These are phyloP conservation scores for Schizosaccharomyces cryophilus DNA, from an alignment of 805 yeast genomes.

Conservation along the genomic window DNA sequence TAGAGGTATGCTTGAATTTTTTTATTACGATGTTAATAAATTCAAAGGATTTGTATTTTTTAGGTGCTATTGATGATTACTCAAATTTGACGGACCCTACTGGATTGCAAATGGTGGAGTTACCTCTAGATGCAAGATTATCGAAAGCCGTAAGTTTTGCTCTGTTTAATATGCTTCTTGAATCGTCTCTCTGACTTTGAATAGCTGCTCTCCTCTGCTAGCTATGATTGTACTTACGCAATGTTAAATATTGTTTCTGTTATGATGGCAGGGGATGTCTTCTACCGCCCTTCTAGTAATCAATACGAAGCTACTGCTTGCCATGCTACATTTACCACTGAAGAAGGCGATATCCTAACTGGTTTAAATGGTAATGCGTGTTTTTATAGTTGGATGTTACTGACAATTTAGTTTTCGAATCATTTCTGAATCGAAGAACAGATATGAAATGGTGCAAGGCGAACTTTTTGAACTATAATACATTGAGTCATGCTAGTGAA, in stretches of 20 bases:
- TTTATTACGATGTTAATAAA: neutral
- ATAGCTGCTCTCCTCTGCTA: constrained; percentile 22
- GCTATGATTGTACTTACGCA: constrained; percentile 40
- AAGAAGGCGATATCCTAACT: constrained; percentile 64
- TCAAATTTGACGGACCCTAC: constrained; percentile 34
- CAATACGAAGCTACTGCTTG: constrained; percentile 40
- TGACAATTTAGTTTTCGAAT: neutral
- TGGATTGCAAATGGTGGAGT: constrained; percentile 38
- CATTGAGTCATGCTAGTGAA: constrained; percentile 40
- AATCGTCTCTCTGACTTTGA: too few relatives aligned
- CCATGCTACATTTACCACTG: constrained; percentile 38
- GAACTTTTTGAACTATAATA: constrained; percentile 37
- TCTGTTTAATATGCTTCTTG: neutral
- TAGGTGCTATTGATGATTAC: constrained; percentile 46
- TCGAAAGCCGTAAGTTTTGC: constrained; percentile 23
- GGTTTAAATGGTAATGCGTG: constrained; percentile 26
- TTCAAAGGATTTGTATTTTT: constrained; percentile 37
- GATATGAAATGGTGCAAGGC: constrained; percentile 39
- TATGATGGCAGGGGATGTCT: constrained; percentile 23
- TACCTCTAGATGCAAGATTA: constrained; percentile 51
- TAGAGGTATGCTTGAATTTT: constrained; percentile 14
- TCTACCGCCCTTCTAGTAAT: constrained; percentile 26
- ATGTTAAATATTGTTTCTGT: constrained; percentile 39
- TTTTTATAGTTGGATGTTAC: neutral
- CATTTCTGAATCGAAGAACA: constrained; percentile 19